phyloP scores from a whole-genome alignment of 2,329 filamentous ascomycete species.

The Xylariaceae sp. region DNA sequence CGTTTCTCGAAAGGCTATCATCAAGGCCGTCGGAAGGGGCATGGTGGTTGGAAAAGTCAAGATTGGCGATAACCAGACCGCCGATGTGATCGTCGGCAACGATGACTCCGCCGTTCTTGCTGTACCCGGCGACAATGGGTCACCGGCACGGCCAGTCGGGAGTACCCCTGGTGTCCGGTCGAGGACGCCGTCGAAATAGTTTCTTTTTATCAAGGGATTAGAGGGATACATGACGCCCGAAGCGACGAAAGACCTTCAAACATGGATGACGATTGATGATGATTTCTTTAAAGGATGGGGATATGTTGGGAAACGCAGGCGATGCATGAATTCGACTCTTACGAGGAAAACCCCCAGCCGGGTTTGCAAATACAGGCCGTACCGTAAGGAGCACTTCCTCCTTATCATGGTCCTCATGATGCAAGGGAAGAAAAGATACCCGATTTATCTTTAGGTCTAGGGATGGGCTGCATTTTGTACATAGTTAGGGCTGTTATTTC shows the following conservation, averaged over 20 bases:
- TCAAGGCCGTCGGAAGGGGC: slow-evolving; percentile 93
- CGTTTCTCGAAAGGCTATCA: slow-evolving; percentile 79
- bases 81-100: slow-evolving; percentile 60
- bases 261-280: neutral
- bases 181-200: slow-evolving; percentile 20
- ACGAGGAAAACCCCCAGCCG: neutral
- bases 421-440: neutral
- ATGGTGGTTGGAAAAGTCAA: slow-evolving; percentile 85
- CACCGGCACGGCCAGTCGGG: slow-evolving; percentile 14
- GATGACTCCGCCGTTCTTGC: slow-evolving; percentile 40
- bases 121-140: slow-evolving; percentile 15
- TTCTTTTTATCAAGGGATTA: neutral
- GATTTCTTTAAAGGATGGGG: neutral
- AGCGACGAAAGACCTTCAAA: neutral
- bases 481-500: too few relatives aligned
- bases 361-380: neutral
- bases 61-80: slow-evolving; percentile 55
- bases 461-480: too few relatives aligned
- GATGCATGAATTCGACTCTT: neutral
- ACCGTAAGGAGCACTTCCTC: neutral
- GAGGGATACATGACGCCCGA: neutral
- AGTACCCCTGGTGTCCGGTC: slow-evolving; percentile 22
- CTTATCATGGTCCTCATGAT: neutral
- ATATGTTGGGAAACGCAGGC: neutral
- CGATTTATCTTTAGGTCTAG: neutral